Conservation (phyloP, 352 stramenopile species). For the Globisporangium cystogenes region DNA sequence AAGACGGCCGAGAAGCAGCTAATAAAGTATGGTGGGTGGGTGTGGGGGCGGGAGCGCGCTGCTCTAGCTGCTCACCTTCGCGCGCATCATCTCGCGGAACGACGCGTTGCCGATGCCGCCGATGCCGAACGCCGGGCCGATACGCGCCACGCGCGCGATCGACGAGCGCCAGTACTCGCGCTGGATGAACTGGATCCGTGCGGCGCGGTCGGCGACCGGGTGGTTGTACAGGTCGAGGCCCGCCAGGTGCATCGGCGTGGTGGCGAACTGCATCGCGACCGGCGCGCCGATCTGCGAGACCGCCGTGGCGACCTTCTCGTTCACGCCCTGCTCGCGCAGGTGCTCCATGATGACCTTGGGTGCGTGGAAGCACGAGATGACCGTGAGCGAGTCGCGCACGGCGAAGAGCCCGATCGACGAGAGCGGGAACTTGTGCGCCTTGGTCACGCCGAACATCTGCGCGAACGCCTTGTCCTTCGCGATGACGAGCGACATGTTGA, state of each 20-base stretch:
- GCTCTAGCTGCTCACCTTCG: constrained; percentile 24
- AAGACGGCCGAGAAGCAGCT: not conserved
- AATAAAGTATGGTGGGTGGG: not conserved
- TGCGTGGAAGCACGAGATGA: constrained; percentile 84
- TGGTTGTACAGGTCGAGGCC: constrained; percentile 90
- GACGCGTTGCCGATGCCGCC: constrained; percentile 86
- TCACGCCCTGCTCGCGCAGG: constrained; percentile 44
- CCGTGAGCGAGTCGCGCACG: constrained; percentile 79
- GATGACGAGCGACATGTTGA: constrained; percentile 89
- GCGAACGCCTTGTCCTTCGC: constrained; percentile 88
- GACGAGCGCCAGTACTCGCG: constrained; percentile 84
- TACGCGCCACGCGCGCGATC: constrained; percentile 75
- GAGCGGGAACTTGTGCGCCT: constrained; percentile 65
- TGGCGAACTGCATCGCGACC: constrained; percentile 80
- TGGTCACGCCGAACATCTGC: constrained; percentile 86
- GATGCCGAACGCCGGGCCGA: constrained; percentile 87
- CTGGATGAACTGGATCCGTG: constrained; percentile 60
- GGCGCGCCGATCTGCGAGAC: constrained; percentile 81
- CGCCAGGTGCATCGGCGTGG: constrained; percentile 86
- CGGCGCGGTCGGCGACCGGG: constrained; percentile 19
- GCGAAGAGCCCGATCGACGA: constrained; percentile 81
- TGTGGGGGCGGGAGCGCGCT: not conserved
- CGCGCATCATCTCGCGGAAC: constrained; percentile 40
- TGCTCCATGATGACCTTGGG: constrained; percentile 64
- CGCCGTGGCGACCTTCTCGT: constrained; percentile 37